Evolutionary conservation across 495 filamentous ascomycete genomes (phyloP), one percentile per base, ranked within the genome.

Genomic region (Parathielavia appendiculata): DNA sequence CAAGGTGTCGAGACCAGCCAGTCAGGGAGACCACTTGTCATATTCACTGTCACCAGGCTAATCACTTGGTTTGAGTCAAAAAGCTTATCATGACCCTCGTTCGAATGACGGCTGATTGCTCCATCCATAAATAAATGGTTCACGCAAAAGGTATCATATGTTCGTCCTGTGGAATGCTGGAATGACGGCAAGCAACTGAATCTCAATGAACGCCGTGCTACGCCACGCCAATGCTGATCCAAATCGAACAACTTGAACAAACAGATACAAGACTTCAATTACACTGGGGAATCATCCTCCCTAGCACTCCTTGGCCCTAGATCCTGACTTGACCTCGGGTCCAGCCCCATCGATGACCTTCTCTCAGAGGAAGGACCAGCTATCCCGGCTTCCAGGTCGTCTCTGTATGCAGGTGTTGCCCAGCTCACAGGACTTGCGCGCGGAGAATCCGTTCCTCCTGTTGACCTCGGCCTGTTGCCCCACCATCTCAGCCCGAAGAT

Each of bases 401-500:
- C 61, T 48, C 64, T 59, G 43, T 58, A 61, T 16, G 30, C 14
- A 1, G 40, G 14, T 17, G 8, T n/a, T n/a, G 44, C 26, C 46
- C 47, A 57, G 17, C 34, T 35, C 30, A 13, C 53, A 2, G 53
- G 47, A 3, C 36, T 34, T 11, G 53, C 17, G 45, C 49, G 40
- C 11, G 56, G 49, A 6, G 47, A 62, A 1, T 45, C 59, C 6
- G 59, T 12, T 7, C 39, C 8, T 16, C 41, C 43, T 4, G 53
- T 39, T 39, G 55, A 10, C 38, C 55, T 17, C 12, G 55, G 17
- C 38, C 41, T 57, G 22, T 54, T 67, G 17, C 52, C 62, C 68
- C 76, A 78, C 76, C 75, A 79, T 54, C 56, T 73, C 19, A 75
- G 50, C 43, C 65, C 70, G 63, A 63, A 69, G n/a, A 78, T 62